Evolutionary conservation across 2,329 filamentous ascomycete species (phyloP).

Genomic region (Cladobotryum protrusum): DNA sequence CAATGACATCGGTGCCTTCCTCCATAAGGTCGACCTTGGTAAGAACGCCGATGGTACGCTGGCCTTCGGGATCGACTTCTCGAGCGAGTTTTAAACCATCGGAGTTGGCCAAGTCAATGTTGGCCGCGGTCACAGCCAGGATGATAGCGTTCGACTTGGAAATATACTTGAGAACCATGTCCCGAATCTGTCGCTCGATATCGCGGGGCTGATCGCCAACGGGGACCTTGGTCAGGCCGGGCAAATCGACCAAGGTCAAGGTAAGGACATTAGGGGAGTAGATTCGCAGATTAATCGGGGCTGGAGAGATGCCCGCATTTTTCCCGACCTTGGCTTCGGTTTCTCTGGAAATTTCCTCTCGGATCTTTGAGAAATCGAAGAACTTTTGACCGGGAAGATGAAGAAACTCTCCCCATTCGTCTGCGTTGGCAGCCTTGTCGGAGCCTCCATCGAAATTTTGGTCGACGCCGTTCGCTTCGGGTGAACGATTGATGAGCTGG

Average conservation of each 20-base stretch:
- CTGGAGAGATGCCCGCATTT: constrained; percentile 93
- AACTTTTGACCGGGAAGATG: constrained; percentile 98
- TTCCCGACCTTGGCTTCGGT: constrained; percentile 94
- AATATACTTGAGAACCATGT: constrained; percentile 99
- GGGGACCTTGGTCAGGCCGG: constrained; percentile 92
- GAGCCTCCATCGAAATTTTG: constrained; percentile 58
- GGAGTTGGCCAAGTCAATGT: constrained; percentile 97
- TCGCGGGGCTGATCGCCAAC: constrained; percentile 94
- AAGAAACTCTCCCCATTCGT: constrained; percentile 98
- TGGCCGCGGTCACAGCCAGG: constrained; percentile 90
- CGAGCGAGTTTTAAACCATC: constrained; percentile 93
- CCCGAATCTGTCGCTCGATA: constrained; percentile 92
- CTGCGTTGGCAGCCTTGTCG: constrained; percentile 82
- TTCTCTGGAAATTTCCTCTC: constrained; percentile 94
- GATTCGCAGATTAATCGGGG: constrained; percentile 95
- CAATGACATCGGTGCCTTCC: constrained; percentile 94
- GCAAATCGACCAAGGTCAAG: constrained; percentile 91
- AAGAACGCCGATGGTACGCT: constrained; percentile 95
- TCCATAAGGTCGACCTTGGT: constrained; percentile 99
- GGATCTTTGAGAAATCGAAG: constrained; percentile 95
- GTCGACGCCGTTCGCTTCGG: constrained; percentile 67
- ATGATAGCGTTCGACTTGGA: constrained; percentile 98
- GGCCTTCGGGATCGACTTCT: constrained; percentile 94
- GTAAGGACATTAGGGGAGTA: constrained; percentile 98
- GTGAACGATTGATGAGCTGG: constrained; percentile 89